Base-by-base conservation (phyloP, 1,284 basidiomycete species). In the Acaromyces ingoldii region DNA sequence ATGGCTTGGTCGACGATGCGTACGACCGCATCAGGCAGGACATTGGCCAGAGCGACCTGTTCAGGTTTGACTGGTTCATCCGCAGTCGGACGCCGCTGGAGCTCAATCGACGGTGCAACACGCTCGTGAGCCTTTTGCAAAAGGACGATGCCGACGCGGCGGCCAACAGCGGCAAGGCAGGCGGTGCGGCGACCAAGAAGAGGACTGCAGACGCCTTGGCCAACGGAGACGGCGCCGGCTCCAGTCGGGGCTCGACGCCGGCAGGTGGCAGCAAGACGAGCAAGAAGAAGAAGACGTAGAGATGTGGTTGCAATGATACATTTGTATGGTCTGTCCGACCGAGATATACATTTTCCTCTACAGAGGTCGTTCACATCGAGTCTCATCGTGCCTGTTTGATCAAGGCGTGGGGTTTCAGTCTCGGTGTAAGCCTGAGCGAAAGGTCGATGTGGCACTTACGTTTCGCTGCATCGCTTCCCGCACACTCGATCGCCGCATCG, bases 51-150 rank as follows among this genome's bases (percentile, higher is more conserved):
- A 93, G 91, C 78, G 90, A 91, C 0, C 86, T 91, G n/a, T 98
- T 98, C 79, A 72, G 76, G 33, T 95, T 97, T 67, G 91, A 97
- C 74, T 97, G 92, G 92, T 98, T 97, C 80, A 90, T 98, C 82
- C 96, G 96, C 80, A 89, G 87, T 60, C 80, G 95, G 48, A 91
- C 89, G 22, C 86, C 90, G 9, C 85, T 89, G 69, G 95, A 99
- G 79, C 79, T 99, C 57, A 85, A 87, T 64, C 80, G 93, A 63
- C 79, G 95, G 50, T 96, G 91, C 66, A 88, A 87, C 64, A 97
- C 93, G 6, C 76, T 98, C 34, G 72, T 97, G 33, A 42, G 31
- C 15, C 33, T 49, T 5, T 25, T 49, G n/a, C 21, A 15, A n/a
- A 49, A 39, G 26, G 44, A 47, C 31, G 36, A n/a, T 15, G 42